Evolutionary conservation across 2,329 filamentous ascomycete species (phyloP), one percentile per base, ranked within the genome.

Genomic region (Fusarium torreyae): DNA sequence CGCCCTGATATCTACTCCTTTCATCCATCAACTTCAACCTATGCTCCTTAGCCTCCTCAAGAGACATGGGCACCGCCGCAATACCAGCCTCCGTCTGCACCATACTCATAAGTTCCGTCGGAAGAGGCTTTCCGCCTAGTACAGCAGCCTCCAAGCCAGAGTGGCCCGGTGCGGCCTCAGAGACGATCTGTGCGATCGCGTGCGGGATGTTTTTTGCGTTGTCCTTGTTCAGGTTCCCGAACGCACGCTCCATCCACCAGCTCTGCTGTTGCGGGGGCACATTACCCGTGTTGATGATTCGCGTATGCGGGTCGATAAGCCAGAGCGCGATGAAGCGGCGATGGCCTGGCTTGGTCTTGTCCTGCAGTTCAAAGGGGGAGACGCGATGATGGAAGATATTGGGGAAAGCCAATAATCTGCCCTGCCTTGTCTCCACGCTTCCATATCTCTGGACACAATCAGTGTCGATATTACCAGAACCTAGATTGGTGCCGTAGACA

Each of bases 291-390:
- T 67, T 75, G 31, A 79, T 73, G n/a, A 79, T 63, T 0, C 79
- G 80, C 0, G 75, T 71, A 14, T 81, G 67, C 0, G 86, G 87
- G 53, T 88, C 86, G 1, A 89, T 82, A 0, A 89, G 80, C 74
- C 83, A 89, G 4, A 89, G 74, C 0, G 83, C 83, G 3, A 89
- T 77, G 44, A 88, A 84, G 39, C 85, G 83, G 0, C 85, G 78
- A 65, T 87, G 83, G 0, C 87, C 87, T 0, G 84, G 81, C 58
- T 80, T 83, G 0, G 82, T 81, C 1, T 65, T 69, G 57, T 89
- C 86, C 1, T 66, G 72, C 1, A 88, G 79, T 4, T 73, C 64
- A 63, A 89, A 88, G 0, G 81, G 76, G 1, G 66, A 68, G 3
- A 72, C 63, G 1, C 68, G 33, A 2, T 73, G 71, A 1, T 73